Evolutionary conservation across 2,329 filamentous ascomycete genomes (phyloP).

Genomic region (Hymenoscyphus albidus): DNA sequence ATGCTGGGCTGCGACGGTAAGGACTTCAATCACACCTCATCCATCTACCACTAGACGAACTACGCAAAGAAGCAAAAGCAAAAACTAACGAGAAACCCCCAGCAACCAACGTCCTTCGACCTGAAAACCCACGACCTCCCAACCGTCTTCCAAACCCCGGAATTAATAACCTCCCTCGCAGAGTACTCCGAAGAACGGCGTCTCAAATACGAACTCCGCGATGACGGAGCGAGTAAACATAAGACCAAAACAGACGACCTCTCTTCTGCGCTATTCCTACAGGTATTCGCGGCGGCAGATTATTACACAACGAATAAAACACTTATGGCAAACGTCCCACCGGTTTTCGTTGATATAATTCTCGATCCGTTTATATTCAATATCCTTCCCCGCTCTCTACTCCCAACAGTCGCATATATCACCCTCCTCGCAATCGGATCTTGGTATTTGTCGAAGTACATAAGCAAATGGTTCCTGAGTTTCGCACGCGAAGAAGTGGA

Average conservation of each 20-base stretch:
- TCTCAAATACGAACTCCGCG: slow-evolving; percentile 18
- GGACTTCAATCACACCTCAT: slow-evolving; percentile 35
- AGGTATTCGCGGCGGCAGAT: slow-evolving; percentile 72
- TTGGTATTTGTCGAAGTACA: slow-evolving; percentile 30
- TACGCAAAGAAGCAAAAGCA: background rate
- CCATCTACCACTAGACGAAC: background rate
- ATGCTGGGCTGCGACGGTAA: slow-evolving; percentile 89
- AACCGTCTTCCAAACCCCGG: slow-evolving; percentile 57
- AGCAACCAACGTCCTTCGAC: slow-evolving; percentile 85
- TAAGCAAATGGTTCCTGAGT: slow-evolving; percentile 25
- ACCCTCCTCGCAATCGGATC: slow-evolving; percentile 50
- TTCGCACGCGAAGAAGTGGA: slow-evolving; percentile 12
- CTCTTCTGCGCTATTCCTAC: slow-evolving; percentile 45
- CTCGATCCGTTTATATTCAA: slow-evolving; percentile 83
- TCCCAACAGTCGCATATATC: slow-evolving; percentile 69
- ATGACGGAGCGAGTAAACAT: slow-evolving; percentile 14
- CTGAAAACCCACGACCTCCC: slow-evolving; percentile 62
- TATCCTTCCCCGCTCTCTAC: slow-evolving; percentile 71
- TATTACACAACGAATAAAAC: slow-evolving; percentile 73
- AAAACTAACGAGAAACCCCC: slow-evolving; percentile 16
- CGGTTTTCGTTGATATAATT: slow-evolving; percentile 75
- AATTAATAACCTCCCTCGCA: slow-evolving; percentile 62
- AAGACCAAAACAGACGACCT: slow-evolving; percentile 17
- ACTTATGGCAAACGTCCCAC: slow-evolving; percentile 71
- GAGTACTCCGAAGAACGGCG: slow-evolving; percentile 55